phyloP scores from a whole-genome alignment of 805 yeast species.

The Pichia californica region DNA sequence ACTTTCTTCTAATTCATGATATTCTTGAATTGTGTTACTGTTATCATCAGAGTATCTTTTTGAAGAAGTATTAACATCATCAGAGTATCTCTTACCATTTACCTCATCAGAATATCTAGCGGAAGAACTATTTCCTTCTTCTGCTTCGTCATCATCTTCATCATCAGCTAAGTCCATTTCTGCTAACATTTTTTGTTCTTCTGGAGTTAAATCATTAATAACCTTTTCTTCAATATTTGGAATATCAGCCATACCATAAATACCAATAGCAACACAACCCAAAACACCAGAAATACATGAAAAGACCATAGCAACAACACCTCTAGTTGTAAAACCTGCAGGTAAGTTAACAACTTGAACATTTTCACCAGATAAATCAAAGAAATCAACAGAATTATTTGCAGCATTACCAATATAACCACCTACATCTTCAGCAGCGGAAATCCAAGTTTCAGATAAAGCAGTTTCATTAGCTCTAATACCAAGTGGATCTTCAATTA shows the following conservation, averaged over 20 bases:
- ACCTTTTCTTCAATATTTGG: conserved; percentile 60
- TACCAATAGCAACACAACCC: conserved; percentile 69
- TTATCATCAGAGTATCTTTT: conserved; percentile 8
- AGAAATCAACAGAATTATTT: conserved; percentile 55
- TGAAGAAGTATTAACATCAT: conserved; percentile 7
- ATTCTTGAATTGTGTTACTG: not conserved
- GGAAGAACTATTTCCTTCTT: conserved; percentile 6
- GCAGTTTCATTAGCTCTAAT: conserved; percentile 52
- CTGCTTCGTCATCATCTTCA: not conserved
- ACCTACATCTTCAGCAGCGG: conserved; percentile 49
- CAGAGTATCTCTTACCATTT: conserved; percentile 9
- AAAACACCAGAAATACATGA: conserved; percentile 79
- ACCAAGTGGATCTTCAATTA: conserved; percentile 78
- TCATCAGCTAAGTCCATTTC: conserved; percentile 6
- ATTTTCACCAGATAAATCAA: conserved; percentile 70
- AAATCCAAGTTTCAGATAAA: conserved; percentile 53
- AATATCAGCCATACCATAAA: conserved; percentile 84
- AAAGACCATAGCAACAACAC: conserved; percentile 90
- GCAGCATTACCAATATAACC: conserved; percentile 83
- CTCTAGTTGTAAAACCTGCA: conserved; percentile 87
- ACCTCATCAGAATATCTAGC: conserved; percentile 14
- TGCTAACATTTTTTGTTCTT: conserved; percentile 33
- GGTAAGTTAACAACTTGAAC: conserved; percentile 66
- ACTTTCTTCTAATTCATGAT: conserved; percentile 6
- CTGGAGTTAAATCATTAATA: conserved; percentile 46